Conservation (phyloP, 176 grass and related monocot genomes). For the Pontederia paniculata region DNA sequence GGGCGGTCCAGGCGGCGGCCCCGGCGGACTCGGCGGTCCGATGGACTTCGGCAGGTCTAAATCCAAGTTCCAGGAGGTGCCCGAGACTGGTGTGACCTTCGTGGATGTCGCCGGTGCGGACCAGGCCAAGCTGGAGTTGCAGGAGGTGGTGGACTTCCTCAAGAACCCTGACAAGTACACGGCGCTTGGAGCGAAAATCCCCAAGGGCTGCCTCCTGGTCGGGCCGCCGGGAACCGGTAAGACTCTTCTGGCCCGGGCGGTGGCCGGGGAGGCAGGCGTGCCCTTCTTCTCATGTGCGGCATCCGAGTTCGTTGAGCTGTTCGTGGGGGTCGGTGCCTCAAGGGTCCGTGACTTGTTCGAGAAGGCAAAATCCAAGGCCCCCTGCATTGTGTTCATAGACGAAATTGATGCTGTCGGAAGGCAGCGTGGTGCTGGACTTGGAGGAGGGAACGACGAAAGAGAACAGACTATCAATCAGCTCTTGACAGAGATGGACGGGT, state of each 20-base stretch:
- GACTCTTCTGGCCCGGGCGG: slow-evolving; percentile 81
- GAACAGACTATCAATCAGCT: slow-evolving; percentile 99
- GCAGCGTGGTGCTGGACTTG: slow-evolving; percentile 81
- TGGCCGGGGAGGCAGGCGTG: slow-evolving; percentile 83
- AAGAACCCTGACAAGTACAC: slow-evolving; percentile 99
- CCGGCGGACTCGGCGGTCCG: slow-evolving; percentile 75
- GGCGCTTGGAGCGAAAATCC: slow-evolving; percentile 82
- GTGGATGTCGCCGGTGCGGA: slow-evolving; percentile 81
- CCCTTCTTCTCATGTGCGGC: slow-evolving; percentile 95
- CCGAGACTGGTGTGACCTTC: slow-evolving; percentile 77
- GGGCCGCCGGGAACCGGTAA: slow-evolving; percentile 79
- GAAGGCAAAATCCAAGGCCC: slow-evolving; percentile 96
- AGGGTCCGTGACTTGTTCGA: slow-evolving; percentile 89
- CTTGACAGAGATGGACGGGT: slow-evolving; percentile 93
- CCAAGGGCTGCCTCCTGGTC: slow-evolving; percentile 83
- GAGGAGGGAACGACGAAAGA: slow-evolving; percentile 89
- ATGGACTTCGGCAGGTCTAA: slow-evolving; percentile 97
- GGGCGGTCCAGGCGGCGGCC: slow-evolving; percentile 62
- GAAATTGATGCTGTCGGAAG: slow-evolving; percentile 90
- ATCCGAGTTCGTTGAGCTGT: slow-evolving; percentile 93
- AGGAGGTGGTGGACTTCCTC: slow-evolving; percentile 92
- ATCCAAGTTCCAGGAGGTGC: slow-evolving; percentile 98
- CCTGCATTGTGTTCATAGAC: slow-evolving; percentile 96
- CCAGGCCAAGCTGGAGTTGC: slow-evolving; percentile 95
- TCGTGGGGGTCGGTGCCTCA: slow-evolving; percentile 83